Base-by-base conservation (phyloP, 2,329 filamentous ascomycete species). In the Aspergillus sp. region DNA sequence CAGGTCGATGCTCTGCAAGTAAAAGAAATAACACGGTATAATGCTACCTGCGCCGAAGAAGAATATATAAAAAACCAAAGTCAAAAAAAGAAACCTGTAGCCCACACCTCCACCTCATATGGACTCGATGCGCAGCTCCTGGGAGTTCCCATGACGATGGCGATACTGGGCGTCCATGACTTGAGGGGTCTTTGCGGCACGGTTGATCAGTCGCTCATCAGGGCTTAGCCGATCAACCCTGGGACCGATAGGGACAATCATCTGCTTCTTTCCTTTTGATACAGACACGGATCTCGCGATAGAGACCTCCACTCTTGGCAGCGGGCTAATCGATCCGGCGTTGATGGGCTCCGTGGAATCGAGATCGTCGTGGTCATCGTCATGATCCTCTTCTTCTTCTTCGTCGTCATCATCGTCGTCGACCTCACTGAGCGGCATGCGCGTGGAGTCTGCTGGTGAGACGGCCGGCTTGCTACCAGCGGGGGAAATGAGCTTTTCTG, bases 221-320 rank as follows among this genome's bases (percentile, higher is more conserved):
- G 58, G 55, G 38, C 54, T 58, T 19, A 64, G 47, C 14, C 62
- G 62, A 42, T 63, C 63, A 3, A 56, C 44, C 9, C 62, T 58
- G 2, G 62, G 48, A 11, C 63, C 57, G 11, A 73, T 63, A 0
- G 72, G 71, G 6, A 74, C 68, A 6, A 74, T 56, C n/a, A 71
- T 54, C 49, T 73, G 69, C 38, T 62, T 66, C 26, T 62, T 70
- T 8, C 65, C 65, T 30, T 60, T 62, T 1, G 67, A 67, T 0
- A 75, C 65, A 8, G 71, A 73, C 8, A 75, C 58, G 4, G 72
- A 73, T 24, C 71, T 61, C 3, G 73, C 73, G 33, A 69, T 63
- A 3, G 72, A 73, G 30, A 75, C 62, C 52, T 73, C 67, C 33
- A 73, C 60, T 4, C 54, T 53, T 1, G 54, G 56, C 33, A 55